phyloP scores from a whole-genome alignment of 164 flowering plant species.

The Berberis thunbergii region DNA sequence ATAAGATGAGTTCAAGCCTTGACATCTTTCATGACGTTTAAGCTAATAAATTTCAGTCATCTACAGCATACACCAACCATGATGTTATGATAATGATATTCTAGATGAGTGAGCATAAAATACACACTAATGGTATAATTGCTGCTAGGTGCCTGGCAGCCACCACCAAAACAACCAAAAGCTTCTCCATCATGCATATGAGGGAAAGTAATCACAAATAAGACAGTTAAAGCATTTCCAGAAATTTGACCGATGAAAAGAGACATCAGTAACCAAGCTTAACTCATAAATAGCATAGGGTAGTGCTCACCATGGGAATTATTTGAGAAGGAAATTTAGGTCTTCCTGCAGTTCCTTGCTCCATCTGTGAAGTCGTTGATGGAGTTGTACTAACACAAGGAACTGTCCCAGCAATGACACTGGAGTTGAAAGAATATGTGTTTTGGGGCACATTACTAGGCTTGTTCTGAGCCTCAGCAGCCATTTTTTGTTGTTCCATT shows the following conservation, averaged over 20 bases:
- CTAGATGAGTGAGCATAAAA: background rate
- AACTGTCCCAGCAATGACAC: background rate
- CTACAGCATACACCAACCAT: no score
- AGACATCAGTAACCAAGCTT: background rate
- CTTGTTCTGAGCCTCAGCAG: background rate
- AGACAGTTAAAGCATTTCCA: background rate
- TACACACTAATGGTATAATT: no score
- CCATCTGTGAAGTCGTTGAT: background rate
- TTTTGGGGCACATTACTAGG: background rate
- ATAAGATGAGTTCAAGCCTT: no score
- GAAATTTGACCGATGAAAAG: background rate
- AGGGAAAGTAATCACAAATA: no score
- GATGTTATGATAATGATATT: background rate
- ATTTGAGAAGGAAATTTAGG: background rate
- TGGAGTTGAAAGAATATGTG: background rate
- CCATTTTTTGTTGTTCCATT: background rate
- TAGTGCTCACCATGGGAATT: background rate
- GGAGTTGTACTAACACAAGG: background rate
- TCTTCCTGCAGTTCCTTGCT: background rate
- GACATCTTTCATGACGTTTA: no score
- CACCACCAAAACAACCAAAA: background rate
- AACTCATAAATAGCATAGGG: background rate
- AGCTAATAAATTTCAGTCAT: no score
- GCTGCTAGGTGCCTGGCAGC: background rate
- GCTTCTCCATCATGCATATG: no score